Evolutionary conservation across 2,329 filamentous ascomycete genomes (phyloP), one percentile per base, ranked within the genome.

Genomic region (Orbilia oligospora): DNA sequence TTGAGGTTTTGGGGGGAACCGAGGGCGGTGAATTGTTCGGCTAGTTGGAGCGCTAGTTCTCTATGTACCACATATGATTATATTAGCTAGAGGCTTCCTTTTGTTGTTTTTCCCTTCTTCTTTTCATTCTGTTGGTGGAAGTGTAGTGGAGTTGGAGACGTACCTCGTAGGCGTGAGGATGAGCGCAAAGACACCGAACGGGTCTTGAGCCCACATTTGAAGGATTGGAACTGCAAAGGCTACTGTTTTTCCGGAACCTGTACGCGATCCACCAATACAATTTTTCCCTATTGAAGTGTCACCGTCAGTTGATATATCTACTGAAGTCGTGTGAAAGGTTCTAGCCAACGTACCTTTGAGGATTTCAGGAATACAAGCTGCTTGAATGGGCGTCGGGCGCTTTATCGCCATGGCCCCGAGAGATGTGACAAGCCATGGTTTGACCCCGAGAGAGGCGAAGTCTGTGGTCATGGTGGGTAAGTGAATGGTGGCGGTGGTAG

Each of bases 191-290:
- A 98, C 95, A 51, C 93, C 96, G 76, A 91, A 91, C 0, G 96
- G 96, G 85, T 99, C 94, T 83, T 94, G 89, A 1, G 95, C 90
- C 94, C 94, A 98, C 84, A 91, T 92, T 84, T 98, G 95, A 80
- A 99, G 86, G 77, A 99, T 97, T 0, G 96, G 96, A 9, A 94
- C 93, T 0, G 95, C 93, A 84, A 99, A 99, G 0, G 96, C 94
- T 51, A 98, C 91, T 2, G 96, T 99, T 86, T 99, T 99, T 85
- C 96, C 96, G 12, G 95, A 97, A 87, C 96, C 96, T 0, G 96
- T 99, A 80, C 94, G 89, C 83, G 93, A 97, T 44, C 94, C 94
- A 83, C 96, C 96, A 82, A 99, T 97, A 83, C 94, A 97, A 85
- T 99, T 94, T 82, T 92, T 89, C 5, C 96, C 81, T 81, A 36